These are phyloP conservation scores for Nevesoporus exiguus DNA, from an alignment of 768 basidiomycete genomes.

Conservation along the genomic window DNA sequence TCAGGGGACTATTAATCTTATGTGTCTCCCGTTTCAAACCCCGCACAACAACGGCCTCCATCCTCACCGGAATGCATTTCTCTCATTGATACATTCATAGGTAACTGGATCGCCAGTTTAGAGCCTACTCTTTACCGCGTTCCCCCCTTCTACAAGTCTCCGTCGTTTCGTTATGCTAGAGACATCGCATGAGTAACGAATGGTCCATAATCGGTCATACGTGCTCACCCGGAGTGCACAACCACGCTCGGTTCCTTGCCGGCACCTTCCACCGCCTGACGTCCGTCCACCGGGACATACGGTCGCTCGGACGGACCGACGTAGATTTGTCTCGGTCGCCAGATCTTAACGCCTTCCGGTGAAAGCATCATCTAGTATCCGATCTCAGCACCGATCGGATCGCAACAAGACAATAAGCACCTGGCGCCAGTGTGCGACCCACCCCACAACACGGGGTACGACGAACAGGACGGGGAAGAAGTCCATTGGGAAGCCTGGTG, in stretches of 20 bases:
- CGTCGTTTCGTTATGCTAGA: constrained; percentile 32
- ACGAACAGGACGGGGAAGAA: constrained; percentile 94
- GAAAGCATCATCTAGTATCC: constrained; percentile 82
- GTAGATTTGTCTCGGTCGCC: constrained; percentile 86
- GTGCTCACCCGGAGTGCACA: constrained; percentile 71
- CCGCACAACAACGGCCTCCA: constrained; percentile 15
- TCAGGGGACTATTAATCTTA: constrained; percentile 3
- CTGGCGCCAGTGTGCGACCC: constrained; percentile 92
- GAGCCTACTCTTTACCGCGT: constrained; percentile 28
- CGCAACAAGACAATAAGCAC: constrained; percentile 33
- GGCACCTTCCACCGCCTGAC: constrained; percentile 49
- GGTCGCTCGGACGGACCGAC: constrained; percentile 72
- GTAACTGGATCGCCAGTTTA: neutral
- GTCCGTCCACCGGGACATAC: constrained; percentile 64
- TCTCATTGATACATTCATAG: constrained; percentile 1
- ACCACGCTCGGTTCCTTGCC: constrained; percentile 61
- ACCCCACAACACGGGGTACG: constrained; percentile 88
- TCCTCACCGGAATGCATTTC: neutral
- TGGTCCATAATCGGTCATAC: neutral
- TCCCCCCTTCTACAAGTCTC: constrained; percentile 26
- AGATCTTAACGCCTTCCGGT: constrained; percentile 87
- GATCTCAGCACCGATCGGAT: constrained; percentile 1
- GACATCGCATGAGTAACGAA: constrained; percentile 1
- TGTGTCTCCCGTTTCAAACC: constrained; percentile 16
- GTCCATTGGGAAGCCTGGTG: constrained; percentile 82